Evolutionary conservation across 2,329 filamentous ascomycete species (phyloP), one percentile per base, ranked within the genome.

Genomic region (Rugonectria rugulosa): DNA sequence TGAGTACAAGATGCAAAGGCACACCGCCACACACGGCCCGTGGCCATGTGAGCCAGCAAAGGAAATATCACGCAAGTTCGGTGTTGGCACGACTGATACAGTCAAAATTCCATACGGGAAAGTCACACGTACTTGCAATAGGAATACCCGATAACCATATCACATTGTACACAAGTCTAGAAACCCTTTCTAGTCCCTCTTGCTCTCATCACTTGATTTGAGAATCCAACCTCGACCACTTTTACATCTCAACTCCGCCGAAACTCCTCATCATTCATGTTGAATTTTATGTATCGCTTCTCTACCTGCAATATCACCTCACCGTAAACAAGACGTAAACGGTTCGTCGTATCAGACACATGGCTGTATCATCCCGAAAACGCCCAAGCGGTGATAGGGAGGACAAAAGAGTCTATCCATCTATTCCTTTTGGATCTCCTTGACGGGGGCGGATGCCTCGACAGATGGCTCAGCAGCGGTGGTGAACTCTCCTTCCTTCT

Each of bases 141-240:
- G 23, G 17, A 12, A 40, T 31, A 12, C 21, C 24, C 53, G 21
- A 24, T 52, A 36, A 41, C 40, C n/a, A 9, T 24, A 43, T 40
- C 10, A 27, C 50, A 56, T 46, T 45, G 9, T 52, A 57, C 50
- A 61, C 40, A 47, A 23, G 21, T 51, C 37, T 57, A 56, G 40
- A 56, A 53, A 26, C 38, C 40, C 34, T 37, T 49, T 62, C 43
- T 56, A 56, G 42, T 29, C 51, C 59, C 49, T 66, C 49, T 64
- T 52, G 31, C 61, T 53, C 55, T 61, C 55, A 27, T 64, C 49
- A 56, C 47, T 64, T 59, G 56, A 65, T 64, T 53, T 62, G 46
- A 51, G 44, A 62, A 67, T 63, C 54, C 53, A 56, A 50, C 64
- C 29, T 11, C 29, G n/a, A 14, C 59, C 40, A 41, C 50, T 54